Base-by-base conservation (phyloP, 345 rosid species). In the Euphorbia tirucalli region DNA sequence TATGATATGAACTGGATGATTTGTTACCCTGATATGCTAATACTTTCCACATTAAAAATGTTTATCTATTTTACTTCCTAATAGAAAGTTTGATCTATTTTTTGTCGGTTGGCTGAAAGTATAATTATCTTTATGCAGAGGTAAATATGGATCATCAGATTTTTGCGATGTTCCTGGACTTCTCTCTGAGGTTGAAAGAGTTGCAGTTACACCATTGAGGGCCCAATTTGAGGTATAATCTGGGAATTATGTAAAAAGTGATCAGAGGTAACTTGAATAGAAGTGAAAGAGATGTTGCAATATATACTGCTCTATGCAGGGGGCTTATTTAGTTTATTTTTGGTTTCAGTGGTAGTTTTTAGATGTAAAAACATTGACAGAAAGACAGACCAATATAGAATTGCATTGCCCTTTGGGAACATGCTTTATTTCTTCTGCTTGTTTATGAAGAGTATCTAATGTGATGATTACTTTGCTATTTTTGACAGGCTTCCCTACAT, bases 401-500 rank as follows among this genome's bases (percentile, higher is more conserved):
- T 63, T 70, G 70, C 15, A 48, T 65, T 24, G 61, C 30, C 10
- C 66, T 61, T 61, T 19, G 41, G 68, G 56, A n/a, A 16, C 22
- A 4, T 39, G 7, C 15, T 66, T 27, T 19, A 7, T 28, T 50
- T 50, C 74, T 30, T 72, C 64, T 5, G 25, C n/a, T n/a, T 27
- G 18, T 19, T 10, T 56, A 55, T 24, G 28, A 52, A 19, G n/a
- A n/a, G 9, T 25, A 67, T 77, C 82, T 77, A 49, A 79, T 73
- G 25, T 54, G 11, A 48, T 65, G 50, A 35, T 69, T 69, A 55
- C 80, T 49, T 35, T 64, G 78, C 67, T 49, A 78, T 81, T 76
- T 77, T 77, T 75, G 74, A 76, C 81, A 69, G 85, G 81, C 81
- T 83, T 83, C 85, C 87, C 81, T 75, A 79, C 77, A 65, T 55